Evolutionary conservation across 257 asterid species (phyloP), one percentile per base, ranked within the genome.

Genomic region (Penstemon newberryi): DNA sequence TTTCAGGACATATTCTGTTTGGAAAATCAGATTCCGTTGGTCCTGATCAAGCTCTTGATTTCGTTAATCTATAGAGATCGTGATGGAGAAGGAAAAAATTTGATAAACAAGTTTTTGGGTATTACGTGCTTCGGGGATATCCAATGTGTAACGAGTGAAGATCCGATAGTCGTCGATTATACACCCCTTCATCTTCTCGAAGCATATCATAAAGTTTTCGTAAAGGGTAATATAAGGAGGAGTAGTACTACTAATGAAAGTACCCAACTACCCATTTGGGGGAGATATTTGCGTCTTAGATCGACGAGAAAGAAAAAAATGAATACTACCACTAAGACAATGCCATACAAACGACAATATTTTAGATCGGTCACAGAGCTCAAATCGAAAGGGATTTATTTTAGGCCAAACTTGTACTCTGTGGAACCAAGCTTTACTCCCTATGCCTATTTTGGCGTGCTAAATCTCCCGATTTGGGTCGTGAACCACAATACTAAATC

Each of bases 351-450:
- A 25, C 33, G 2, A 2, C 33, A 25, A 25, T 1, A 25, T 25
- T 65, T 65, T 70, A 65, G 61, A 4, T 74, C 79, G 0, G 62
- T 61, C 37, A 56, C 42, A 0, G 49, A 78, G 6, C 72, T 70
- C 2, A 70, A 61, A 62, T 60, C 75, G 19, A 75, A 79, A 33
- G 77, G 75, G 5, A 67, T 74, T 9, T 33, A 56, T 5, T 55
- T 79, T 47, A 18, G 39, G 9, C 77, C 70, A 3, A 75, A 15
- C 18, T 15, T 15, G 78, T 67, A 9, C 15, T 33, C 55, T 79
- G 51, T 6, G 0, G 66, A 79, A 39, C 13, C 71, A 50, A 51
- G n/a, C 1, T 78, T 74, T 60, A 5, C 7, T 0, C 62, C 75
- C 18, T 18, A 12, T 0, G 4, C 12, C 5, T 56, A 36, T 0